Evolutionary conservation across 768 basidiomycete species (phyloP).

Genomic region (Pisolithus microcarpus): DNA sequence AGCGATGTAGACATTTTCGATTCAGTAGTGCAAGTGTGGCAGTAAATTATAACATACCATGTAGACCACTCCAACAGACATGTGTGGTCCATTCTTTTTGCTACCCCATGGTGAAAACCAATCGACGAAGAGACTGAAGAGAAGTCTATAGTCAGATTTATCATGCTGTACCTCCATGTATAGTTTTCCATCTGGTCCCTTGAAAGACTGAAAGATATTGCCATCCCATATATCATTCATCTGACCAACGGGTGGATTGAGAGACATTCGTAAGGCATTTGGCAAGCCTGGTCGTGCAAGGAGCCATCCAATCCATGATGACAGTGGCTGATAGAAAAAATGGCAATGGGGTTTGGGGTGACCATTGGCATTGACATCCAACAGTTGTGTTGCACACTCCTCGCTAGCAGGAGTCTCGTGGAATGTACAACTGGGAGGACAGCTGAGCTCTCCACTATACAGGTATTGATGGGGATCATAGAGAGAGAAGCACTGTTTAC

Average conservation of each 20-base stretch:
- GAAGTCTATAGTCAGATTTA: slow-evolving; percentile 15
- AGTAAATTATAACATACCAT: slow-evolving; percentile 28
- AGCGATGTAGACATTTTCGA: slow-evolving; percentile 32
- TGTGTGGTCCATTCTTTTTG: slow-evolving; percentile 25
- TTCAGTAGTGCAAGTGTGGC: slow-evolving; percentile 19
- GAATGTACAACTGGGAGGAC: neutral
- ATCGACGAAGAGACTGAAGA: slow-evolving; percentile 28
- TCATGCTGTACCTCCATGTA: slow-evolving; percentile 9
- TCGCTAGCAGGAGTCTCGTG: slow-evolving; percentile 8
- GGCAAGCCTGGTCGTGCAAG: slow-evolving; percentile 18
- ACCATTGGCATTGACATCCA: neutral
- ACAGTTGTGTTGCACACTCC: slow-evolving; percentile 4
- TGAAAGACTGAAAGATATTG: slow-evolving; percentile 16
- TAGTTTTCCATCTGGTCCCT: slow-evolving; percentile 21
- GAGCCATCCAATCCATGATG: slow-evolving; percentile 22
- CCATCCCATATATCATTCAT: slow-evolving; percentile 24
- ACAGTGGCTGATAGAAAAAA: slow-evolving; percentile 22
- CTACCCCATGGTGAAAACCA: slow-evolving; percentile 32
- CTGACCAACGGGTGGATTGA: neutral
- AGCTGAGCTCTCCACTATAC: too few relatives aligned
- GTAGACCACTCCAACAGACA: slow-evolving; percentile 22
- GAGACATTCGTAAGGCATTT: neutral
- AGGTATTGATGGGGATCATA: too few relatives aligned
- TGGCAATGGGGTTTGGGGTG: neutral
- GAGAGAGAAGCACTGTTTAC: too few relatives aligned